A percentile compares a stretch with the other conserved stretches of the same genome.
Conservation (phyloP, 805 yeast species). For the Blastobotrys mokoenaii region DNA sequence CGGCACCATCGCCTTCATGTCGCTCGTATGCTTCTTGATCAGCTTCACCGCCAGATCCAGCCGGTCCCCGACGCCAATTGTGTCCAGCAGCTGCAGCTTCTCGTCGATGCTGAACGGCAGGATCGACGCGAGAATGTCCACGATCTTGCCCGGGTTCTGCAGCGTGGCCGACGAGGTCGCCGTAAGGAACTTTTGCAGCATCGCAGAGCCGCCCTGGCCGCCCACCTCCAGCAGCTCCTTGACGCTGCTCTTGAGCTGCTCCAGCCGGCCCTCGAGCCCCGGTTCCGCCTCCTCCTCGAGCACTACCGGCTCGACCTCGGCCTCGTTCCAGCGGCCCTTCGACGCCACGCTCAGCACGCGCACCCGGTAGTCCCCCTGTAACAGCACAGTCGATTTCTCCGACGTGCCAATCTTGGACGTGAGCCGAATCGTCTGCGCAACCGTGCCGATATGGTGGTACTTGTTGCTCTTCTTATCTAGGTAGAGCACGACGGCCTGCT, state of each 20-base stretch:
- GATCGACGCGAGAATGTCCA: conserved; percentile 29
- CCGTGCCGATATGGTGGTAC: too few species aligned
- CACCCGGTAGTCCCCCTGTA: conserved; percentile 8
- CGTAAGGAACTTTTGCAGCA: conserved; percentile 1
- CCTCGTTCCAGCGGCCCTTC: not conserved
- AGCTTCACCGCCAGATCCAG: conserved; percentile 19
- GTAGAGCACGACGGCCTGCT: conserved; percentile 7
- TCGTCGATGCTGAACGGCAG: conserved; percentile 26
- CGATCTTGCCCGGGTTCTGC: conserved; percentile 23
- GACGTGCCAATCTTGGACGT: conserved; percentile 15
- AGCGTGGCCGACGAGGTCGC: conserved; percentile 2
- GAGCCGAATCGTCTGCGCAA: conserved; percentile 16
- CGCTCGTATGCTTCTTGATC: conserved; percentile 9
- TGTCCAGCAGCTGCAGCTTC: conserved; percentile 24
- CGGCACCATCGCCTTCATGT: not conserved
- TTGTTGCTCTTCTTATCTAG: conserved; percentile 1
- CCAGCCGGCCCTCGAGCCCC: not conserved
- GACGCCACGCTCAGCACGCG: not conserved
- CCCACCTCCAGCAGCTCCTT: conserved; percentile 8
- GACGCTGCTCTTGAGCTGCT: conserved; percentile 11
- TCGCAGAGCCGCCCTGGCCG: conserved; percentile 5
- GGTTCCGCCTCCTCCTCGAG: not conserved
- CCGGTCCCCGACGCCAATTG: conserved; percentile 22
- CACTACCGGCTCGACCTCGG: not conserved
- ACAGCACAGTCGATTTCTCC: conserved; percentile 4